Base-by-base conservation (phyloP, 2,329 filamentous ascomycete genomes). In the Eutypella sp. region DNA sequence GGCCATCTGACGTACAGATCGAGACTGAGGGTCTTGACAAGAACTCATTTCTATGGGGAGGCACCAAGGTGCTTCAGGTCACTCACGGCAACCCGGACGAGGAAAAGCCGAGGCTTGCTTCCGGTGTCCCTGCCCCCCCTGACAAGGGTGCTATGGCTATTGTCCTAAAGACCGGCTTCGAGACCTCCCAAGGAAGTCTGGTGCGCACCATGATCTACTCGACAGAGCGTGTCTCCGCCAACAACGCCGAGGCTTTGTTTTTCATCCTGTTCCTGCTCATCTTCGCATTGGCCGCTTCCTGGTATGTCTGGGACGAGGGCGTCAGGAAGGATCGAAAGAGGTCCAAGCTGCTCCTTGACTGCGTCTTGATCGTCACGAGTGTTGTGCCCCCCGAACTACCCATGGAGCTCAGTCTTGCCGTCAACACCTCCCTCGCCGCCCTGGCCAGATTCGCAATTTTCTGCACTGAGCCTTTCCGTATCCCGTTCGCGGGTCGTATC, bases 181-280 rank as follows among this genome's bases (percentile, higher is more conserved):
- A 99, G 71, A 99, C 93, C 10, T 97, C 92, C 46, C 95, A 99
- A 70, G 93, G 93, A 52, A 96, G 90, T 67, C 80, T 99, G 49
- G 93, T 99, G 49, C 87, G 93, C 51, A 99, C 93, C 56, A 99
- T 99, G 93, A 99, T 99, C 61, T 99, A 96, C 73, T 96, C 95
- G 1, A 99, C 93, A 2, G 93, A 99, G 68, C 89, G 92, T 55
- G 92, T 99, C 20, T 97, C 92, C n/a, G 93, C 93, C 57, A 96
- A 96, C 72, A 97, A 99, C 62, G 84, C 85, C 38, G 93, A 99
- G 69, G 93, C 93, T 2, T 73, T 99, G n/a, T 78, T 95, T 50
- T 99, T 99, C 73, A 99, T 99, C 55, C 78, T 99, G 48, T 99
- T 99, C 77, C 79, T 99, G 23, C 80, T 96, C 45, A 81, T 97